Percentiles rank a stretch among this genome's conserved stretches.
Evolutionary conservation across 768 basidiomycete species (phyloP).

Genomic region (Daedaleopsis sinensis): DNA sequence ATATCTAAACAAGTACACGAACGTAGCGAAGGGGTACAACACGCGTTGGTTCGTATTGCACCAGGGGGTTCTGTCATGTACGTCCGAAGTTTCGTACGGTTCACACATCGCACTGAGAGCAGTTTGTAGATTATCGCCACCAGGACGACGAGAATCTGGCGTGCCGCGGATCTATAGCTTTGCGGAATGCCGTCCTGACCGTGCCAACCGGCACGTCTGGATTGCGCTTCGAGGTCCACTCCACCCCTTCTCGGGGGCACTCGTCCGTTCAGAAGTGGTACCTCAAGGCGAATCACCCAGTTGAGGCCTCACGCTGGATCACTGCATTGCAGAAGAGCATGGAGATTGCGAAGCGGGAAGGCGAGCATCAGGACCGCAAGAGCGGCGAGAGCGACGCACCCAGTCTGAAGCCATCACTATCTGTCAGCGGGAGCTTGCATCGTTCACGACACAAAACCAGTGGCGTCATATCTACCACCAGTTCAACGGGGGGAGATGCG

Average conservation of each 20-base stretch:
- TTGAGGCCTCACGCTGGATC: conserved; percentile 88
- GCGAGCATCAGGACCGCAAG: conserved; percentile 33
- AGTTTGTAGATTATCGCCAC: conserved; percentile 68
- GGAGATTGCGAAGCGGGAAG: conserved; percentile 63
- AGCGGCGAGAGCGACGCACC: conserved; percentile 53
- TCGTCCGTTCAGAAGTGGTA: conserved; percentile 72
- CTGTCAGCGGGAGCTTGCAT: conserved; percentile 5
- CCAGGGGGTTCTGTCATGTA: conserved; percentile 83
- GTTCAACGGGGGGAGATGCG: conserved; percentile 31
- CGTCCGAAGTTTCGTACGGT: conserved; percentile 26
- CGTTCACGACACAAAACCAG: conserved; percentile 7
- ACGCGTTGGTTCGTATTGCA: conserved; percentile 93
- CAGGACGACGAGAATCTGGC: conserved; percentile 89
- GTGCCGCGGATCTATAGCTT: conserved; percentile 84
- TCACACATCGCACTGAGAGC: background rate
- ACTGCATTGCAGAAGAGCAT: conserved; percentile 74
- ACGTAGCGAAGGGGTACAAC: conserved; percentile 88
- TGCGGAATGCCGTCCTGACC: conserved; percentile 76
- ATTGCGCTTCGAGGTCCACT: conserved; percentile 83
- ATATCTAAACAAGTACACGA: conserved; percentile 90
- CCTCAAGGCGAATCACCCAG: conserved; percentile 83
- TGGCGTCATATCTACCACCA: conserved; percentile 13
- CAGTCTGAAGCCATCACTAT: conserved; percentile 23
- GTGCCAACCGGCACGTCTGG: conserved; percentile 53
- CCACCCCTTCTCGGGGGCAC: conserved; percentile 52